Base-by-base conservation (phyloP, 2,329 filamentous ascomycete genomes). In the Nigrospora oryzae region DNA sequence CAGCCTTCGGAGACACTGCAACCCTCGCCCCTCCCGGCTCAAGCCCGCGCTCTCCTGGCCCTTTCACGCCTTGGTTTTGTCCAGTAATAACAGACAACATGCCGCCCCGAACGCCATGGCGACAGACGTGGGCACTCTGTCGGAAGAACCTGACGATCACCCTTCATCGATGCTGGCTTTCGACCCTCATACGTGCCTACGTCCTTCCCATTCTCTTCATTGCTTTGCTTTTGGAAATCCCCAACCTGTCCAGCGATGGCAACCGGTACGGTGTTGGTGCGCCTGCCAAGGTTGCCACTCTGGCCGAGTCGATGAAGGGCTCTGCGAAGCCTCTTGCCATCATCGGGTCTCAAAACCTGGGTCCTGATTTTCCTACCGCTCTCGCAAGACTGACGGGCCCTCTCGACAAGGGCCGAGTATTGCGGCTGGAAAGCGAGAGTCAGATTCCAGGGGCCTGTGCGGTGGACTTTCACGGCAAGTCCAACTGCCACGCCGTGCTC, bases 401-500 rank as follows among this genome's bases (percentile, higher is more conserved):
- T 30, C 46, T 59, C 4, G 50, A 51, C 19, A 39, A 44, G 16
- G 47, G 37, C 37, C 51, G 45, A 11, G 36, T 58, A 8, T 39
- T 54, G 17, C 32, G 51, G 14, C 48, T 54, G 8, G 38, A 45
- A n/a, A 39, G 50, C 37, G 40, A 47, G 11, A 45, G 39, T 23
- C 17, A 53, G 34, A 46, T 57, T 12, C 48, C 53, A 8, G n/a
- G 39, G 2, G 51, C 41, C 7, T 58, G 56, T 19, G 50, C 50
- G 11, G 55, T 57, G 19, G 55, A 58, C 38, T 57, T 51, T 41
- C 66, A 75, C 17, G 86, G 85, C 10, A 80, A 84, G 2, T 85
- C 83, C 2, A 70, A 69, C 4, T 93, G 87, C 63, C 87, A 81
- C 58, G 86, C 79, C 8, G 87, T 84, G 3, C 78, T 83, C 4